Conservation (phyloP, 805 yeast genomes). For the Cyberlindnera veronae region DNA sequence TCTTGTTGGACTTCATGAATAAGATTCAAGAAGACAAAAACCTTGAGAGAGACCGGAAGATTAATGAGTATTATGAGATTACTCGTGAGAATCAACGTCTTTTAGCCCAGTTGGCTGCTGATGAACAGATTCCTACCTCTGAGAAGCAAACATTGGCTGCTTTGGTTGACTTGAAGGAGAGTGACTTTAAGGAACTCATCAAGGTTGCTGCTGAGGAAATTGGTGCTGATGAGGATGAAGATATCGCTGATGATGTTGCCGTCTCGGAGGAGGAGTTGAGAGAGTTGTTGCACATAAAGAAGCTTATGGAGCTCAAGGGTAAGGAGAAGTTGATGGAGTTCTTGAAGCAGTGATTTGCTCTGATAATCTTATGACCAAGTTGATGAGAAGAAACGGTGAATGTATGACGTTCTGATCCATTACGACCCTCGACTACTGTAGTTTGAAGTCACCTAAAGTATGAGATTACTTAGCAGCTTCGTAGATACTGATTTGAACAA, state of each 20-base stretch:
- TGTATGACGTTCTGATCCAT: too few relatives aligned
- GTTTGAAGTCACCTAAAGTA: too few relatives aligned
- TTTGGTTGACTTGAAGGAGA: constrained; percentile 30
- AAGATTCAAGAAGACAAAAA: constrained; percentile 39
- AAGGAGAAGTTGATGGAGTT: constrained; percentile 59
- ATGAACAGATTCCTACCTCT: constrained; percentile 23
- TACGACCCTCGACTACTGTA: too few relatives aligned
- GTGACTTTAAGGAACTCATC: constrained; percentile 48
- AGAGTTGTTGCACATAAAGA: constrained; percentile 53
- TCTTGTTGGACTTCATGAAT: constrained; percentile 64
- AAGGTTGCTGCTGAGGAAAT: constrained; percentile 34
- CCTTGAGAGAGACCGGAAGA: constrained; percentile 29
- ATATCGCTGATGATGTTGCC: background rate
- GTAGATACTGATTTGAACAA: too few relatives aligned
- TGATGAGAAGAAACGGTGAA: too few relatives aligned
- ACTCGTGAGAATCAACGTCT: constrained; percentile 35
- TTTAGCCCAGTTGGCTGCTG: constrained; percentile 30
- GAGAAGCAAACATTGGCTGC: constrained; percentile 34
- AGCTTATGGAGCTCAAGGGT: constrained; percentile 66
- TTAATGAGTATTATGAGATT: constrained; percentile 33
- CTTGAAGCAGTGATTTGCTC: constrained; percentile 31
- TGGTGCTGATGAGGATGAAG: constrained; percentile 12
- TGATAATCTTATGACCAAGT: background rate
- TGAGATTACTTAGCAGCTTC: too few relatives aligned
- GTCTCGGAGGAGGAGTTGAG: constrained; percentile 37